Evolutionary conservation across 768 basidiomycete species (phyloP), one percentile per base, ranked within the genome.

Genomic region (Cantharellus anzutake): DNA sequence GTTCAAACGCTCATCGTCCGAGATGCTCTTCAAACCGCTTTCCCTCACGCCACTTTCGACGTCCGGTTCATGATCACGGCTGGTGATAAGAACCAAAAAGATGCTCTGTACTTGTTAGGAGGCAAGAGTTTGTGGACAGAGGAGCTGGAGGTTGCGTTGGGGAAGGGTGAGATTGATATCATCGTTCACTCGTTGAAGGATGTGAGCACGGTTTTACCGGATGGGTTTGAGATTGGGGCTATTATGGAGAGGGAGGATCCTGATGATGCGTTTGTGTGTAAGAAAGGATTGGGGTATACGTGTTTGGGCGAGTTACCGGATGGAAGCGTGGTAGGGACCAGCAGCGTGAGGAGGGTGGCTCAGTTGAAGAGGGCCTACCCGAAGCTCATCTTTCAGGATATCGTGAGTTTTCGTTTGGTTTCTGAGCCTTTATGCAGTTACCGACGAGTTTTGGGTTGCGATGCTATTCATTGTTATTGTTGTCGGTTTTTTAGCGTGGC

Each of bases 61-160:
- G 76, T 82, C 42, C 71, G 73, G 41, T 79, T 77, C 69, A 82
- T 82, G 76, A 83, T 79, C 29, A 90, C 83, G 2, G 80, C 72
- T 67, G 94, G 75, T 2, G 94, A 98, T 73, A 85, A 86, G 67
- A 92, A 96, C 66, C 89, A 93, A 70, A 80, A 83, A 1, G 84
- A 89, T 64, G 78, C 80, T 2, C 74, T 96, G 16, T 93, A 93
- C 71, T 75, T 92, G 4, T 73, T 96, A 14, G 91, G 91, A 42
- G 90, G 88, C n/a, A 90, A 89, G 68, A 78, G 86, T 0, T 71
- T 97, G 38, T 99, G 96, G 96, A 99, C 96, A 42, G 87, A 90
- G 65, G 94, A 97, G 65, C 81, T 99, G 59, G 96, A 99, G 68
- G 84, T 86, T 20, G 82, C 81, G 51, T 73, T 99, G 62, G 75